phyloP scores from a whole-genome alignment of 75 land plant species.

The Cryptomeria japonica region DNA sequence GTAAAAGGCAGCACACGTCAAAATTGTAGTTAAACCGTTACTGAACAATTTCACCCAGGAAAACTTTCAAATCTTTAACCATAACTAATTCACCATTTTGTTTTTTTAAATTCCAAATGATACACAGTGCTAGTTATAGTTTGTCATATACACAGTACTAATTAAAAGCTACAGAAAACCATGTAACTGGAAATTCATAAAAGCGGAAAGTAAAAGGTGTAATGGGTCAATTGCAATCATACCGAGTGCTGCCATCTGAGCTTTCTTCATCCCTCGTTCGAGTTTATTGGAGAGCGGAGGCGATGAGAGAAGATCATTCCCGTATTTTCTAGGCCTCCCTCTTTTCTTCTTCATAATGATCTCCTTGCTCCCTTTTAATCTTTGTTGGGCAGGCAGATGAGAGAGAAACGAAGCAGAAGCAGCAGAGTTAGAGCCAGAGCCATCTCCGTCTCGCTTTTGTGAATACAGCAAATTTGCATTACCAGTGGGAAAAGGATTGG shows the following conservation, averaged over 20 bases:
- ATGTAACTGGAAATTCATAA: conserved; percentile 21
- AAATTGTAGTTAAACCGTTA: too few relatives aligned
- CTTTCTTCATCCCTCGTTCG: neutral
- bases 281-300: neutral
- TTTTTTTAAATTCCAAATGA: too few relatives aligned
- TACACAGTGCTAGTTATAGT: too few relatives aligned
- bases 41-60: too few relatives aligned
- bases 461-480: neutral
- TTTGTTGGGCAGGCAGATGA: too few relatives aligned
- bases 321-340: conserved; percentile 2
- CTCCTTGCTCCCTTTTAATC: neutral
- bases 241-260: conserved; percentile 8
- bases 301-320: neutral
- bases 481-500: neutral
- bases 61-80: too few relatives aligned
- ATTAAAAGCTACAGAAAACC: too few relatives aligned
- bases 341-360: neutral
- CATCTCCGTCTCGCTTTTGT: neutral
- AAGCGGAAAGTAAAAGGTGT: neutral
- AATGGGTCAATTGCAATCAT: neutral
- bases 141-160: too few relatives aligned
- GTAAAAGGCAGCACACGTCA: too few relatives aligned
- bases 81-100: too few relatives aligned
- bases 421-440: neutral
- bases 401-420: neutral